Base-by-base conservation (phyloP, 163 green algal species). In the Volvox carteri region DNA sequence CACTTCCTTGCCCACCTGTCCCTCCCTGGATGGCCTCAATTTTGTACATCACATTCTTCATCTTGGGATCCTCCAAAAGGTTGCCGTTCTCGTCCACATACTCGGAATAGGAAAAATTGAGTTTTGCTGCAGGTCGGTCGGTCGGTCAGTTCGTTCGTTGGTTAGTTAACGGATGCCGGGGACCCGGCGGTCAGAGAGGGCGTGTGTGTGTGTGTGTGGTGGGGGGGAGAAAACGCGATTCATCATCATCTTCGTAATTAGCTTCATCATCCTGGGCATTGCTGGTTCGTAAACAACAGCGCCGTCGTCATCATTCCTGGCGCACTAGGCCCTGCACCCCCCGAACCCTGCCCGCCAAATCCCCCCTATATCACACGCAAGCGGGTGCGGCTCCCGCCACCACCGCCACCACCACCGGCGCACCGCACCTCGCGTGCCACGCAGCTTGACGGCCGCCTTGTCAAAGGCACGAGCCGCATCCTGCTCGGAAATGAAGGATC, bases 391-490 rank as follows among this genome's bases (percentile, higher is more conserved):
- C n/a, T n/a, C n/a, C n/a, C n/a, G n/a, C n/a, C n/a, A n/a, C n/a
- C n/a, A n/a, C n/a, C n/a, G n/a, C n/a, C n/a, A n/a, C n/a, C n/a
- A n/a, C n/a, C n/a, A n/a, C n/a, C n/a, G n/a, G 70, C 70, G 1
- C 42, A 25, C 23, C 80, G 2, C 16, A 87, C 81, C 81, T 33
- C 90, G 79, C 25, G 86, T 90, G 46, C 93, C 93, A 16, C 93
- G 83, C 21, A 95, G 78, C 50, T 94, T 91, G 68, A 96, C 91
- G 7, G 93, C 93, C 30, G 93, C 93, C 46, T 89, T 86, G 85
- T 96, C 93, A 90, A 95, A 96, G 30, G 91, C 84, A 0, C 84
- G 65, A 1, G 93, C 94, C 2, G 94, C 94, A 18, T 96, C 94
- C 19, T 94, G 60, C 84, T 96, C 94, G 19, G 75, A 86, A 3